A percentile compares a stretch with the other conserved stretches of the same genome.
These are phyloP conservation scores for Microbotryum intermedium DNA, from an alignment of 1,284 basidiomycete genomes.

Conservation along the genomic window DNA sequence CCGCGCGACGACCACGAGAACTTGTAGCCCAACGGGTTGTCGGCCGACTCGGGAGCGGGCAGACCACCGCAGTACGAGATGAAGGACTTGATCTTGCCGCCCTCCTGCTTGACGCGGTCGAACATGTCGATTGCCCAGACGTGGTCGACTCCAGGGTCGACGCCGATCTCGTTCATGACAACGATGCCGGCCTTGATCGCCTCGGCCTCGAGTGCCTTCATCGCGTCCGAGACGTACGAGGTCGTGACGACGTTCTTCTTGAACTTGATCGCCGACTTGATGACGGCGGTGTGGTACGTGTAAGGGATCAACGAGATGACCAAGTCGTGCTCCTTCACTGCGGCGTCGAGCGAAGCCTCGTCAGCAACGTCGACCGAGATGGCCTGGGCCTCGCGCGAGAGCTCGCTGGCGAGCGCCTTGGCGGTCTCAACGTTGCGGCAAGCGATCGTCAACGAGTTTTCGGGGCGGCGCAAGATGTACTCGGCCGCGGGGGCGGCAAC, in stretches of 20 bases:
- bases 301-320: conserved; percentile 97
- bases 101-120: conserved; percentile 82
- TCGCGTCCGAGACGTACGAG: conserved; percentile 81
- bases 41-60: conserved; percentile 76
- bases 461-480: conserved; percentile 74
- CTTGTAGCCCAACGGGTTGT: conserved; percentile 95
- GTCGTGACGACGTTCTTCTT: conserved; percentile 96
- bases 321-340: conserved; percentile 78
- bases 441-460: conserved; percentile 80
- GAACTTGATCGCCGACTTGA: conserved; percentile 89
- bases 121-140: conserved; percentile 96
- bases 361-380: conserved; percentile 77
- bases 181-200: conserved; percentile 84
- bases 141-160: conserved; percentile 84
- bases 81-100: conserved; percentile 95
- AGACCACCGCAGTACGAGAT: conserved; percentile 94
- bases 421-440: conserved; percentile 77
- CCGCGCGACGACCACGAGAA: conserved; percentile 98
- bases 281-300: conserved; percentile 81
- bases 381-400: conserved; percentile 57
- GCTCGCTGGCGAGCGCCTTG: conserved; percentile 56
- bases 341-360: conserved; percentile 62
- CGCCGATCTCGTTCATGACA: conserved; percentile 96
- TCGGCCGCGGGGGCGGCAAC: conserved; percentile 91
- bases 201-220: conserved; percentile 75